Conservation (phyloP, 2,329 filamentous ascomycete species). For the Thermothelomyces thermophilus region DNA sequence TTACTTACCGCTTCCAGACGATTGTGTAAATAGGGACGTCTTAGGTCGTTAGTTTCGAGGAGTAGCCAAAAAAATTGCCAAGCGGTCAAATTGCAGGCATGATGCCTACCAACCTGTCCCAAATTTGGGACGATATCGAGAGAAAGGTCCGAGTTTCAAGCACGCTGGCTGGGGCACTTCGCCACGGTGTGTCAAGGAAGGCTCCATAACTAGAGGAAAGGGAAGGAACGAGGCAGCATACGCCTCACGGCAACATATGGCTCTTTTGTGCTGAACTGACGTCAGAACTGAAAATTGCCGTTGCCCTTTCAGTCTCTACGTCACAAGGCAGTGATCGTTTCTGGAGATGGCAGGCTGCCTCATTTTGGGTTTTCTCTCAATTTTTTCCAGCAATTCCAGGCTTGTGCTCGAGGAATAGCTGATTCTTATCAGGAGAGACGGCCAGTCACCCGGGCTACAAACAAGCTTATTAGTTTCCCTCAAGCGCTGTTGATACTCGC, state of each 20-base stretch:
- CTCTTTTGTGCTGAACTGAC: neutral
- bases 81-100: neutral
- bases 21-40: constrained; percentile 13
- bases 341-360: too few relatives aligned
- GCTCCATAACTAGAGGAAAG: neutral
- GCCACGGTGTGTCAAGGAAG: neutral
- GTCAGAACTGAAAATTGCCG: neutral
- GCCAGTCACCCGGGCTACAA: too few relatives aligned
- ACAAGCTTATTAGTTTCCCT: too few relatives aligned
- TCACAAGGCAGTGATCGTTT: too few relatives aligned
- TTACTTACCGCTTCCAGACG: neutral
- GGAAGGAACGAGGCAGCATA: too few relatives aligned
- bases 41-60: constrained; percentile 6
- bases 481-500: too few relatives aligned
- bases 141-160: neutral
- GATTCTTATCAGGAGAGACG: too few relatives aligned
- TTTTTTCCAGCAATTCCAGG: too few relatives aligned
- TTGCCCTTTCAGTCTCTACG: too few relatives aligned
- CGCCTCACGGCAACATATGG: neutral
- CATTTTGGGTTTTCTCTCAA: too few relatives aligned
- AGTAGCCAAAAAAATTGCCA: neutral
- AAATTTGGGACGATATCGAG: neutral
- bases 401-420: too few relatives aligned
- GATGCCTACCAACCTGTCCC: neutral
- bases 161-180: neutral